Evolutionary conservation across 345 rosid species (phyloP).

Genomic region (Eucalyptus caleyi): DNA sequence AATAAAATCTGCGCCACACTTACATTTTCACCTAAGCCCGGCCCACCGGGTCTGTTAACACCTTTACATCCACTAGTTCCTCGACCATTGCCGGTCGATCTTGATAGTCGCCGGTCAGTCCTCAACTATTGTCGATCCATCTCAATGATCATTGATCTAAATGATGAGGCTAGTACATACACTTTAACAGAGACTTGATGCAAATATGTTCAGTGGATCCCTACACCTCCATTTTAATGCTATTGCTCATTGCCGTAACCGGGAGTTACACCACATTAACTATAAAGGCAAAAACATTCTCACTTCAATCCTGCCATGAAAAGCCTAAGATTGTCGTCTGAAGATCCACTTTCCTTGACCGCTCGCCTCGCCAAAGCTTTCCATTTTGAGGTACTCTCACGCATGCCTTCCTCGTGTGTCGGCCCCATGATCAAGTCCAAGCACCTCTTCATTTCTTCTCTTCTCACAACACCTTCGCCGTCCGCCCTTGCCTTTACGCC

Average conservation of each 20-base stretch:
- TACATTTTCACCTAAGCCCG: background rate
- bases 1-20: background rate
- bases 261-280: background rate
- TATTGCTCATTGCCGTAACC: background rate
- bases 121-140: background rate
- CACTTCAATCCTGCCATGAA: background rate
- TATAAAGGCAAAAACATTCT: background rate
- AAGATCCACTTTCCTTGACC: conserved; percentile 5
- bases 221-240: background rate
- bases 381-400: conserved; percentile 12
- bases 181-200: background rate
- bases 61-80: background rate
- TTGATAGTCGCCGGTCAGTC: background rate
- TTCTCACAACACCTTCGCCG: background rate
- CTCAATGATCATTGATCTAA: background rate
- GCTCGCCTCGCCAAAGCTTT: conserved; percentile 13
- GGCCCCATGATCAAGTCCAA: conserved; percentile 16
- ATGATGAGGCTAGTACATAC: background rate
- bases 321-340: background rate
- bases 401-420: background rate
- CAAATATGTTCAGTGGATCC: background rate
- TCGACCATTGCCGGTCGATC: background rate
- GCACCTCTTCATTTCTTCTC: conserved; percentile 20
- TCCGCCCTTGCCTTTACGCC: background rate
- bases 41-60: background rate